Conservation (phyloP, 129 eudicot genomes). For the Silybum marianum region DNA sequence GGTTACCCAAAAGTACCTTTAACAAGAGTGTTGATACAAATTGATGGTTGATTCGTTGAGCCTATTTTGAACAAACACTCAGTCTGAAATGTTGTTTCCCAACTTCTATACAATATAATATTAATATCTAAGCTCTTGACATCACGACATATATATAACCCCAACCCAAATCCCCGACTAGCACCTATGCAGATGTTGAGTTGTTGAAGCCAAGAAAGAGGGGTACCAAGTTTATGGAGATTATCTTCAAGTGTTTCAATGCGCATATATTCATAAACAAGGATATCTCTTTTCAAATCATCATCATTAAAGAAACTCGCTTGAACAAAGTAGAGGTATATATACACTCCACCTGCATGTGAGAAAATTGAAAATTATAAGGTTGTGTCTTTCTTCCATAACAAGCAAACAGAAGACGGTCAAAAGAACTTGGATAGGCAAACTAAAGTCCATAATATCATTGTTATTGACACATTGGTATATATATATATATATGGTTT, state of each 20-base stretch:
- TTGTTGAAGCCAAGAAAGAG: no score
- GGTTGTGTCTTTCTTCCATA: not conserved
- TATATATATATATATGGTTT: not conserved
- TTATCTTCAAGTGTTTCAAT: no score
- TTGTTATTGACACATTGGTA: not conserved
- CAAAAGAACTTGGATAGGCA: not conserved
- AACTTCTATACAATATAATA: not conserved
- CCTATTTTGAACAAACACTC: not conserved
- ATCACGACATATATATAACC: not conserved
- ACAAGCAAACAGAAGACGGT: not conserved
- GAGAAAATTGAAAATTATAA: not conserved
- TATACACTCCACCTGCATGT: constrained; percentile 5
- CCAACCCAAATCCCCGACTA: not conserved
- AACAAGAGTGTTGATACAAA: not conserved
- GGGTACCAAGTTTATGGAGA: no score
- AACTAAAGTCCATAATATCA: not conserved
- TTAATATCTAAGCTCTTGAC: not conserved
- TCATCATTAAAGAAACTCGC: constrained; percentile 5
- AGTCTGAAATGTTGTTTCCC: not conserved
- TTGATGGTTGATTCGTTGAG: not conserved
- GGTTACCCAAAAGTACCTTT: constrained; percentile 1
- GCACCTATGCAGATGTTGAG: no score
- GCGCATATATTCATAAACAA: no score
- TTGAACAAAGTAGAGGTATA: not conserved
- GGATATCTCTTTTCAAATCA: not conserved